Evolutionary conservation across 2,329 filamentous ascomycete species (phyloP).

Genomic region (Hymenoscyphus repandus): DNA sequence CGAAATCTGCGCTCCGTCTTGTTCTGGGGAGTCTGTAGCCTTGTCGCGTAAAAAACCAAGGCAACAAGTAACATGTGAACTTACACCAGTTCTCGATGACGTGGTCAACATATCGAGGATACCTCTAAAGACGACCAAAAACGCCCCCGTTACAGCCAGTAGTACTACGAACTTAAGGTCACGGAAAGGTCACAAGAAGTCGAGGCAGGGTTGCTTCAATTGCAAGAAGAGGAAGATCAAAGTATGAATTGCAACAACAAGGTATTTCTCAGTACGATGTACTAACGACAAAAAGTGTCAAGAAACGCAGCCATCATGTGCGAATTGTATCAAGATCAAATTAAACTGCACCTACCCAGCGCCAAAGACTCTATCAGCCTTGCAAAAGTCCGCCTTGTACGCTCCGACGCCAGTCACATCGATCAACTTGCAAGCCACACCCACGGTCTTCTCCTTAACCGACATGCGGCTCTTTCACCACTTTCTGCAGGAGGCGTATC

Average conservation of each 20-base stretch:
- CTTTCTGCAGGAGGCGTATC: slow-evolving; percentile 56
- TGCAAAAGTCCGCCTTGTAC: slow-evolving; percentile 11
- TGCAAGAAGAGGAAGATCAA: slow-evolving; percentile 64
- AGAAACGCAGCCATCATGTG: slow-evolving; percentile 58
- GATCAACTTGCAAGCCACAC: slow-evolving; percentile 35
- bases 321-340: slow-evolving; percentile 57
- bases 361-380: slow-evolving; percentile 46
- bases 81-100: background rate
- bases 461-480: slow-evolving; percentile 68
- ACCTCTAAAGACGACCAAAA: background rate
- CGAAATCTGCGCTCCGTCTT: no score
- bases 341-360: slow-evolving; percentile 60
- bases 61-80: no score
- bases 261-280: no score
- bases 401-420: slow-evolving; percentile 7
- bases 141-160: no score
- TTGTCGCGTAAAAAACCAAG: no score
- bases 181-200: slow-evolving; percentile 61
- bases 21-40: no score
- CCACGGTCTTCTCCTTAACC: slow-evolving; percentile 54
- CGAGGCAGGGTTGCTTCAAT: slow-evolving; percentile 59
- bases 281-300: slow-evolving; percentile 45
- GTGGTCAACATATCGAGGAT: background rate
- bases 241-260: slow-evolving; percentile 31
- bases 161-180: background rate